A percentile compares a stretch with the other conserved stretches of the same genome.
phyloP scores from a whole-genome alignment of 305 asterid species.

The Caryopteris hybrid region DNA sequence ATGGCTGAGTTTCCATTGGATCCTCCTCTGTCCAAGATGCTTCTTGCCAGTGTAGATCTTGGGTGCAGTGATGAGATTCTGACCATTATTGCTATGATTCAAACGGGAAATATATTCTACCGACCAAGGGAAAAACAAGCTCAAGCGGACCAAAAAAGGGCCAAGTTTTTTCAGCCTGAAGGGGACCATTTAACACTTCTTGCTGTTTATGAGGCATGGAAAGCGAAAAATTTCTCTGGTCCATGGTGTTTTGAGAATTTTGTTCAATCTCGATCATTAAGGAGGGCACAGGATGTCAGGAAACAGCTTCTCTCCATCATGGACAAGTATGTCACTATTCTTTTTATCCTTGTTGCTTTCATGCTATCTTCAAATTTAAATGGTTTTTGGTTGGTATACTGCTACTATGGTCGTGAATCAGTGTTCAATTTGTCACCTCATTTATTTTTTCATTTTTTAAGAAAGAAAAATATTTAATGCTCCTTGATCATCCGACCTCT shows the following conservation, averaged over 20 bases:
- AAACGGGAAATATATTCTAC: constrained; percentile 77
- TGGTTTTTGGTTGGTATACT: constrained; percentile 9
- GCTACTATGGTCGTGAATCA: background rate
- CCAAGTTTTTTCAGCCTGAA: constrained; percentile 88
- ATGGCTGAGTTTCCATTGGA: constrained; percentile 95
- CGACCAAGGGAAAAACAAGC: constrained; percentile 90
- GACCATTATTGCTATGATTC: constrained; percentile 88
- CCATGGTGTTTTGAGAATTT: constrained; percentile 92
- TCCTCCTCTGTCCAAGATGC: constrained; percentile 89
- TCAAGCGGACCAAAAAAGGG: constrained; percentile 79
- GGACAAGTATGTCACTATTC: constrained; percentile 61
- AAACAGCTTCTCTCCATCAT: constrained; percentile 83
- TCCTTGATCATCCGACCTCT: background rate
- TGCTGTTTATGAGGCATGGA: constrained; percentile 94
- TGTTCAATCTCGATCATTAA: constrained; percentile 72
- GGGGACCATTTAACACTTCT: constrained; percentile 87
- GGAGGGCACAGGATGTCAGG: constrained; percentile 92
- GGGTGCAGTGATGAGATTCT: constrained; percentile 92
- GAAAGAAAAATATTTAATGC: background rate
- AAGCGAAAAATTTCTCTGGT: constrained; percentile 78
- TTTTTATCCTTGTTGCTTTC: background rate
- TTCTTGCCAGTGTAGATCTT: constrained; percentile 87
- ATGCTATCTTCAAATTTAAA: background rate
- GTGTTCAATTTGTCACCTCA: constrained; percentile 5
- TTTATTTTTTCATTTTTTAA: background rate